phyloP scores from a whole-genome alignment of 1,284 basidiomycete species.

The Ceratobasidium theobromae region DNA sequence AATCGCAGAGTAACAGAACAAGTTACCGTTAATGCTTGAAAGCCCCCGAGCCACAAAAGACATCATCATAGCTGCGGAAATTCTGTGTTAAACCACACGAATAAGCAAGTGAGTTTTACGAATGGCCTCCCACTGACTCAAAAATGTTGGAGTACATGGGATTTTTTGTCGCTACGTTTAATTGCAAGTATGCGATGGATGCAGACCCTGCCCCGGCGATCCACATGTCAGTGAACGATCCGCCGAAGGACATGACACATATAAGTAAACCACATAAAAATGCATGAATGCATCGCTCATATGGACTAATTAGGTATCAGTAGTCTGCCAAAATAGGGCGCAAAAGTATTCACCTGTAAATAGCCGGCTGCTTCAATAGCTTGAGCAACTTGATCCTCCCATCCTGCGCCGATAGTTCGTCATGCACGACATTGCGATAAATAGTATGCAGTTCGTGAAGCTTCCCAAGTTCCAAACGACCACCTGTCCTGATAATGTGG shows the following conservation, averaged over 20 bases:
- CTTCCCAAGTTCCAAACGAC: constrained; percentile 69
- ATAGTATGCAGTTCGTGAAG: constrained; percentile 72
- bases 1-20: constrained; percentile 83
- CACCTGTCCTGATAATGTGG: constrained; percentile 74
- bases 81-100: constrained; percentile 49
- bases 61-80: constrained; percentile 78
- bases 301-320: constrained; percentile 49
- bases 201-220: constrained; percentile 72
- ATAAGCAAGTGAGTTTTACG: background rate
- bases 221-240: constrained; percentile 79
- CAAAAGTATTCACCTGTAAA: constrained; percentile 37
- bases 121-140: constrained; percentile 60
- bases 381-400: constrained; percentile 62
- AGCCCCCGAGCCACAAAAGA: constrained; percentile 76
- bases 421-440: constrained; percentile 77
- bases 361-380: constrained; percentile 59
- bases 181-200: constrained; percentile 70
- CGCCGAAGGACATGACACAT: constrained; percentile 78
- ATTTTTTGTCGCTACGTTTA: constrained; percentile 75
- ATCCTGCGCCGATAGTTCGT: constrained; percentile 64
- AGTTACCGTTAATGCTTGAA: constrained; percentile 62
- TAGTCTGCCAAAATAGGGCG: background rate
- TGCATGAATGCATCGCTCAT: constrained; percentile 65
- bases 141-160: constrained; percentile 86
- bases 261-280: constrained; percentile 75